Percentiles rank a stretch among this genome's conserved stretches.
These are phyloP conservation scores for Ophiostoma pallidulum DNA, from an alignment of 2,329 filamentous ascomycete genomes.

Conservation along the genomic window DNA sequence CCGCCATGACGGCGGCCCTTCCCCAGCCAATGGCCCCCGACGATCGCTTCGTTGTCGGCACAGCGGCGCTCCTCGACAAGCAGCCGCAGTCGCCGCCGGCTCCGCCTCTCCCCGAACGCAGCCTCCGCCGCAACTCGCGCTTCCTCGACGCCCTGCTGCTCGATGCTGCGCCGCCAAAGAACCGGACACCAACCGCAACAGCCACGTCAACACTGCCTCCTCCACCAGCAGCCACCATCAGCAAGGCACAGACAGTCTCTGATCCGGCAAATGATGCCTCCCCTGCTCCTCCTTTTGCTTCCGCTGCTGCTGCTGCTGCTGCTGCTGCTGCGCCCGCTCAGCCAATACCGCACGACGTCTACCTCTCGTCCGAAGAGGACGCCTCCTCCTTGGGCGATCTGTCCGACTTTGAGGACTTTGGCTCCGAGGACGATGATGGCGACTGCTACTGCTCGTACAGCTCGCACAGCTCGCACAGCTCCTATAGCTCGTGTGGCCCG, in stretches of 20 bases:
- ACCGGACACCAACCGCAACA: too few relatives aligned
- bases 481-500: too few relatives aligned
- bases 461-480: too few relatives aligned
- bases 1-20: conserved; percentile 12
- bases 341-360: conserved; percentile 45
- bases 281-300: too few relatives aligned
- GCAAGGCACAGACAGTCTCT: too few relatives aligned
- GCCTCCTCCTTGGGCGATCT: conserved; percentile 50
- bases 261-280: too few relatives aligned
- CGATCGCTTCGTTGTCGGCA: conserved; percentile 13
- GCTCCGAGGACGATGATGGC: conserved; percentile 32
- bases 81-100: too few relatives aligned
- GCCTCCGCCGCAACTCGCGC: conserved; percentile 38
- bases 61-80: too few relatives aligned
- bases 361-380: conserved; percentile 58
- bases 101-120: conserved; percentile 42
- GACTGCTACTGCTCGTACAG: conserved; percentile 13
- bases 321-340: conserved; percentile 24
- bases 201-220: conserved; percentile 25
- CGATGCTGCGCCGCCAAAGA: too few relatives aligned
- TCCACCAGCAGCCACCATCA: too few relatives aligned
- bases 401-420: conserved; percentile 38
- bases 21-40: conserved; percentile 8
- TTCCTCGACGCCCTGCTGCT: conserved; percentile 31
- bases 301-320: too few relatives aligned